Conservation (phyloP, 2,329 filamentous ascomycete genomes). For the Chaetomiaceae sp. region DNA sequence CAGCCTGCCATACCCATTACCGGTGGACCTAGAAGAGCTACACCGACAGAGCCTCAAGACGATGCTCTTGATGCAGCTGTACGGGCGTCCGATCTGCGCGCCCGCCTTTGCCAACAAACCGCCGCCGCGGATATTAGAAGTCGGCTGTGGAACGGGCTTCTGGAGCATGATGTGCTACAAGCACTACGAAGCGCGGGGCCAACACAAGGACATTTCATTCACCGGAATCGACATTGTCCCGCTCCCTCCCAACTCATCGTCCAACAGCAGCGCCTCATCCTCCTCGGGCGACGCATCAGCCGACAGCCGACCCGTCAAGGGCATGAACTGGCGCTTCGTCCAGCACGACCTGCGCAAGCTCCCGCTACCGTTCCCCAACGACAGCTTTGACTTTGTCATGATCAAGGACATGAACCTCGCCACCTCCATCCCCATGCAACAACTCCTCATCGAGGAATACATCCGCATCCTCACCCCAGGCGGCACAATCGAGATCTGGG, state of each 20-base stretch:
- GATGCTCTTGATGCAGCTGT: slow-evolving; percentile 73
- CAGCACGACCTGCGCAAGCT: slow-evolving; percentile 76
- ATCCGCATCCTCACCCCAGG: slow-evolving; percentile 72
- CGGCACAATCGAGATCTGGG: slow-evolving; percentile 83
- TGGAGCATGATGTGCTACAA: slow-evolving; percentile 89
- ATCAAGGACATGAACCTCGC: slow-evolving; percentile 75
- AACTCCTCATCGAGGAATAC: slow-evolving; percentile 62
- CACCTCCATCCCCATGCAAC: slow-evolving; percentile 56
- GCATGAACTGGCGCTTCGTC: slow-evolving; percentile 84
- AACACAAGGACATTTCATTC: slow-evolving; percentile 63
- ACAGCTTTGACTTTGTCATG: slow-evolving; percentile 83
- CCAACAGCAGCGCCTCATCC: too few relatives aligned
- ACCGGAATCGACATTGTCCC: slow-evolving; percentile 79
- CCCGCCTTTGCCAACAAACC: slow-evolving; percentile 61
- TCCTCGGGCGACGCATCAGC: slow-evolving; percentile 6
- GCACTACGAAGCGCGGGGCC: slow-evolving; percentile 66
- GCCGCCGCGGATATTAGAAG: slow-evolving; percentile 74
- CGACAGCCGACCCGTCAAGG: slow-evolving; percentile 49
- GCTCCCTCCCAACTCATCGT: slow-evolving; percentile 28
- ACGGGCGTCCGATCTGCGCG: slow-evolving; percentile 74
- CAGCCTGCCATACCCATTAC: slow-evolving; percentile 73
- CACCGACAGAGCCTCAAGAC: slow-evolving; percentile 84
- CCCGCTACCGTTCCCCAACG: slow-evolving; percentile 73
- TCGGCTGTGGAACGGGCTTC: slow-evolving; percentile 82
- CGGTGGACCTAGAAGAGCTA: slow-evolving; percentile 80